Percentiles rank a stretch among this genome's conserved stretches.
Conservation (phyloP, 345 rosid genomes). For the Rhodamnia rubescens region DNA sequence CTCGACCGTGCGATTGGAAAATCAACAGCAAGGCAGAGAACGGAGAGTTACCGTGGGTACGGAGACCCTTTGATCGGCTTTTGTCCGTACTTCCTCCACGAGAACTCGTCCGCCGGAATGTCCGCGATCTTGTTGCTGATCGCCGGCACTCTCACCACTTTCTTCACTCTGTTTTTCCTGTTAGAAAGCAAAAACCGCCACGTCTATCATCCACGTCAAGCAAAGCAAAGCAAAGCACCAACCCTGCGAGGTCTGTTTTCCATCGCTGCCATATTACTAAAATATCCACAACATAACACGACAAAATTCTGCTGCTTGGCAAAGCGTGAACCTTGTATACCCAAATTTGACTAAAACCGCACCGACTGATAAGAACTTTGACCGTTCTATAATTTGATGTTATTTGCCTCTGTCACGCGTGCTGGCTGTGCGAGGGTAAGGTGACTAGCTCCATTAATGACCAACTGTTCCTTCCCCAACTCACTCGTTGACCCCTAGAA, state of each 20-base stretch:
- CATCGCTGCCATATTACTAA: neutral
- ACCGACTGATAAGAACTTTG: neutral
- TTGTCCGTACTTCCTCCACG: constrained; percentile 97
- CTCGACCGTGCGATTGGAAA: neutral
- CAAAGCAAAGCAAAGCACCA: neutral
- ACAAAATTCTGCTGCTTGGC: neutral
- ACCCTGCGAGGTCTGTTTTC: neutral
- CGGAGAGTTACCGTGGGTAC: constrained; percentile 60
- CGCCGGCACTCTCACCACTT: constrained; percentile 67
- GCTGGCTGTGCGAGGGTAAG: neutral
- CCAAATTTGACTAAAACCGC: neutral
- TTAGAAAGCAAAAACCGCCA: neutral
- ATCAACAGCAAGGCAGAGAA: neutral
- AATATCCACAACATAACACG: neutral
- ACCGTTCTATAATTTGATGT: neutral
- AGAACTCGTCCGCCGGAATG: constrained; percentile 82
- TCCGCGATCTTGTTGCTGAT: constrained; percentile 86
- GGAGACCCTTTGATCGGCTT: constrained; percentile 98
- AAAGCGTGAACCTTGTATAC: neutral
- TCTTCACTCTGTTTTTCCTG: constrained; percentile 78
- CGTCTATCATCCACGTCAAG: neutral
- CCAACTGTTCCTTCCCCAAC: neutral
- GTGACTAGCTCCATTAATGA: neutral
- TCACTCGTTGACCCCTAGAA: constrained; percentile 14
- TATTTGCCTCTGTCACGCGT: constrained; percentile 19